Percentiles rank a stretch among this genome's conserved stretches.
Evolutionary conservation across 352 stramenopile genomes (phyloP).

Genomic region (Globisporangium alternatum): DNA sequence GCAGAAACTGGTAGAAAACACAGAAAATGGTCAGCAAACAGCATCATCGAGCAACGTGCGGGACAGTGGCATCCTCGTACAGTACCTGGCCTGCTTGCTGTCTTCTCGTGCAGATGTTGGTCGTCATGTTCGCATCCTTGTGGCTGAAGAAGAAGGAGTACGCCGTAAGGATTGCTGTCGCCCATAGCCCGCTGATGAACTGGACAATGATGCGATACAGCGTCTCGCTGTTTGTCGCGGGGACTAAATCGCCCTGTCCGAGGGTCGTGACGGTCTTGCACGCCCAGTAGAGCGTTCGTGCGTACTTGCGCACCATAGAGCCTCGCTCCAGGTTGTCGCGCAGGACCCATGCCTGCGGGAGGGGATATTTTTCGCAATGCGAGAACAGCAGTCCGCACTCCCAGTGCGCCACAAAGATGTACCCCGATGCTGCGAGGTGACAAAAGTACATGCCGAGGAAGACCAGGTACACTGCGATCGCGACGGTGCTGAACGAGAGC

Average conservation of each 20-base stretch:
- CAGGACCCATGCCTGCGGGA: constrained; percentile 56
- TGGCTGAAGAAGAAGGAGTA: constrained; percentile 75
- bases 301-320: constrained; percentile 43
- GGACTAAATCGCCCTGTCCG: constrained; percentile 64
- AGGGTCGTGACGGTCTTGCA: constrained; percentile 72
- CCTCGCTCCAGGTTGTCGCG: constrained; percentile 50
- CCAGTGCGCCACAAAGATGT: constrained; percentile 59
- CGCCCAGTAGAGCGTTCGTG: constrained; percentile 63
- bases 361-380: constrained; percentile 25
- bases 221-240: constrained; percentile 51
- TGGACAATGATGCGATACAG: constrained; percentile 60
- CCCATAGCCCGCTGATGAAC: constrained; percentile 60
- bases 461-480: constrained; percentile 41
- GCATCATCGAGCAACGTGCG: background rate
- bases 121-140: constrained; percentile 56
- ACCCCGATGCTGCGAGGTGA: constrained; percentile 49
- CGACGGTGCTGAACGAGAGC: constrained; percentile 47
- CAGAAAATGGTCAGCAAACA: background rate
- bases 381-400: constrained; percentile 38
- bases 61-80: background rate
- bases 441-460: constrained; percentile 50
- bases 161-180: constrained; percentile 61
- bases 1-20: constrained; percentile 33
- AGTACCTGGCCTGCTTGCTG: constrained; percentile 48
- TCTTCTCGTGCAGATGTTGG: constrained; percentile 59